Evolutionary conservation across 2,329 filamentous ascomycete species (phyloP).

Genomic region (Alternaria angustiovoidea): DNA sequence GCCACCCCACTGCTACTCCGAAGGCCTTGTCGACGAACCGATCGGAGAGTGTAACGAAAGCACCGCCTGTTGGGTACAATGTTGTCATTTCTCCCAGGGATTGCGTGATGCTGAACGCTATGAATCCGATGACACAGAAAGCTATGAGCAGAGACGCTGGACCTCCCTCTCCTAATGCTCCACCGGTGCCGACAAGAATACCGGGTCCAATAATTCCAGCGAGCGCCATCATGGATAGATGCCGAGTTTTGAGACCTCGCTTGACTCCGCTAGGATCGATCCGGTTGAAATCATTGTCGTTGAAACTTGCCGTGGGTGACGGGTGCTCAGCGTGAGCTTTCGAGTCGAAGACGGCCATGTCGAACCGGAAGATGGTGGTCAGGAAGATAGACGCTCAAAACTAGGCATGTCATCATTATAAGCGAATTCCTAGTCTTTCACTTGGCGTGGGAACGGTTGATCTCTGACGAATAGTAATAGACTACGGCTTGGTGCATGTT

Average conservation of each 20-base stretch:
- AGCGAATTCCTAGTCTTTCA: slow-evolving; percentile 13
- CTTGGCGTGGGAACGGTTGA: slow-evolving; percentile 21
- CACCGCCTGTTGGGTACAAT: slow-evolving; percentile 73
- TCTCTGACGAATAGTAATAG: slow-evolving; percentile 4
- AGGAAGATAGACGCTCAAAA: not conserved
- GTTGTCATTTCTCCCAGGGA: slow-evolving; percentile 78
- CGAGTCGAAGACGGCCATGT: slow-evolving; percentile 32
- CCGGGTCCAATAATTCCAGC: slow-evolving; percentile 71
- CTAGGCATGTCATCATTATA: slow-evolving; percentile 15
- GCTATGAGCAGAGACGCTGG: slow-evolving; percentile 77
- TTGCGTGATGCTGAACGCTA: slow-evolving; percentile 74
- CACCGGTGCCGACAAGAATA: slow-evolving; percentile 74
- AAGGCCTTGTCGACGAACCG: slow-evolving; percentile 59
- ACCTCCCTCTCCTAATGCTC: slow-evolving; percentile 72
- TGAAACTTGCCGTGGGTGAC: slow-evolving; percentile 30
- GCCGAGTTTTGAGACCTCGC: slow-evolving; percentile 72
- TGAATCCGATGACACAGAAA: slow-evolving; percentile 76
- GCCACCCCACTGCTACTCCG: slow-evolving; percentile 42
- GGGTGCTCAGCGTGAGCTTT: slow-evolving; percentile 25
- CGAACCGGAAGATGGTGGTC: slow-evolving; percentile 2
- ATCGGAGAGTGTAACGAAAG: slow-evolving; percentile 74
- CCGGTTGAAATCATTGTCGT: slow-evolving; percentile 40
- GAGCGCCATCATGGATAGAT: slow-evolving; percentile 66
- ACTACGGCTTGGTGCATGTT: slow-evolving; percentile 19
- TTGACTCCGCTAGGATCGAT: slow-evolving; percentile 71